A percentile compares a stretch with the other conserved stretches of the same genome.
Conservation (phyloP, 768 basidiomycete species). For the Gelatoporia subvermispora region DNA sequence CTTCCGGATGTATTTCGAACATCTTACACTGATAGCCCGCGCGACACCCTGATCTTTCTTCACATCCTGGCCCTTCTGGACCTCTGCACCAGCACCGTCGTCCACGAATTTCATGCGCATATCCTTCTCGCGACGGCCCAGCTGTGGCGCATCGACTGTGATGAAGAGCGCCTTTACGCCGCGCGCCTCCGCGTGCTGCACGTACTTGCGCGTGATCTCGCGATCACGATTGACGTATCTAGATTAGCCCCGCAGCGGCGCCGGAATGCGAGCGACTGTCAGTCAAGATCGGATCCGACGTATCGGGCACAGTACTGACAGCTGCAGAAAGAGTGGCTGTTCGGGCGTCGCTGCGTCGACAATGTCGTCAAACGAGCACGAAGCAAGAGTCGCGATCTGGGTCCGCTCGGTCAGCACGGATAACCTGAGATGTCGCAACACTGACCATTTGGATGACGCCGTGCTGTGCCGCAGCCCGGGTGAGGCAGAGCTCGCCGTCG, state of each 20-base stretch:
- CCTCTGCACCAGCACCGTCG: constrained; percentile 52
- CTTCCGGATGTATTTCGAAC: neutral
- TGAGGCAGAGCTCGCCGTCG: constrained; percentile 91
- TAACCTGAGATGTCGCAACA: neutral
- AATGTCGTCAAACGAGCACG: constrained; percentile 94
- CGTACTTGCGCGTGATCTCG: constrained; percentile 75
- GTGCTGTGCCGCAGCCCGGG: constrained; percentile 79
- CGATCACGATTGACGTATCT: constrained; percentile 93
- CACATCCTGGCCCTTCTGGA: constrained; percentile 41
- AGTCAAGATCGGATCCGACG: neutral
- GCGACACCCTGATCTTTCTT: constrained; percentile 63
- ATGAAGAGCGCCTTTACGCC: constrained; percentile 94
- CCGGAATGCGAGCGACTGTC: neutral
- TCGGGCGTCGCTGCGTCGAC: constrained; percentile 75
- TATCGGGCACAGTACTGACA: constrained; percentile 38
- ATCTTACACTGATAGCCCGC: constrained; percentile 80
- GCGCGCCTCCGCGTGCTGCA: constrained; percentile 84
- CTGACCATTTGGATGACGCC: constrained; percentile 69
- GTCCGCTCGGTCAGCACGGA: neutral
- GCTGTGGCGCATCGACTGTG: constrained; percentile 95
- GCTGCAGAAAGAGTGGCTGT: constrained; percentile 82
- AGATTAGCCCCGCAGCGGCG: neutral
- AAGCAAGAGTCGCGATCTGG: constrained; percentile 94
- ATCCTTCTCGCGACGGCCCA: constrained; percentile 90
- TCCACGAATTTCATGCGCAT: constrained; percentile 30